Evolutionary conservation across 192 early-diverging fungal species (phyloP).

Genomic region (Backusella mclennaniae): DNA sequence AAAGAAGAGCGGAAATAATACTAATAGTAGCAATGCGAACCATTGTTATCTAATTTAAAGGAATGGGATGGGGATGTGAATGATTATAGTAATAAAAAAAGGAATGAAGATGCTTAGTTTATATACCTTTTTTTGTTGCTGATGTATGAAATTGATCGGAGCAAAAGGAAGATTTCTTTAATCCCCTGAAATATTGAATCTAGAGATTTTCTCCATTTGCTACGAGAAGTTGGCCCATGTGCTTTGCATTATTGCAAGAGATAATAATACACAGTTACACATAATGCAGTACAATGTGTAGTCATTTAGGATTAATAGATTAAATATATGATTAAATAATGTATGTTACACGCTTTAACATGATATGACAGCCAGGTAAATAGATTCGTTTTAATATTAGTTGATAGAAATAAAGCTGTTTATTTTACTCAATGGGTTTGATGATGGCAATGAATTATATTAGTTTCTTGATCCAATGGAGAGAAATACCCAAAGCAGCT

Average conservation of each 20-base stretch:
- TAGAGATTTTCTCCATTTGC: not conserved
- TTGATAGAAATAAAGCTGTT: no score
- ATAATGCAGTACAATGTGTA: not conserved
- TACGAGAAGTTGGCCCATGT: not conserved
- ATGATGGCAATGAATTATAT: no score
- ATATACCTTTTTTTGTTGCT: not conserved
- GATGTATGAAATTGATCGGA: not conserved
- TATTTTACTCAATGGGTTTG: no score
- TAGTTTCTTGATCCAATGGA: no score
- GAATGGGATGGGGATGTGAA: not conserved
- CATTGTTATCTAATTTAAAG: not conserved
- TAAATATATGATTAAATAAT: not conserved
- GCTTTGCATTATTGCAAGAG: not conserved
- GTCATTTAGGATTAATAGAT: not conserved
- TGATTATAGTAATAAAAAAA: not conserved
- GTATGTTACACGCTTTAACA: not conserved
- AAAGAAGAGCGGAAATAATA: constrained; percentile 11
- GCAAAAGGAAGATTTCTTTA: not conserved
- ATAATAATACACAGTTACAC: not conserved
- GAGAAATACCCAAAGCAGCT: no score
- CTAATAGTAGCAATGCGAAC: not conserved
- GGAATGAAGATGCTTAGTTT: not conserved
- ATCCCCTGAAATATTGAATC: not conserved
- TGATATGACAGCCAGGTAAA: not conserved
- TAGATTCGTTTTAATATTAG: no score